Percentiles rank a stretch among this genome's conserved stretches.
phyloP scores from a whole-genome alignment of 352 stramenopile genomes.

The Thraustochytrium sp. region DNA sequence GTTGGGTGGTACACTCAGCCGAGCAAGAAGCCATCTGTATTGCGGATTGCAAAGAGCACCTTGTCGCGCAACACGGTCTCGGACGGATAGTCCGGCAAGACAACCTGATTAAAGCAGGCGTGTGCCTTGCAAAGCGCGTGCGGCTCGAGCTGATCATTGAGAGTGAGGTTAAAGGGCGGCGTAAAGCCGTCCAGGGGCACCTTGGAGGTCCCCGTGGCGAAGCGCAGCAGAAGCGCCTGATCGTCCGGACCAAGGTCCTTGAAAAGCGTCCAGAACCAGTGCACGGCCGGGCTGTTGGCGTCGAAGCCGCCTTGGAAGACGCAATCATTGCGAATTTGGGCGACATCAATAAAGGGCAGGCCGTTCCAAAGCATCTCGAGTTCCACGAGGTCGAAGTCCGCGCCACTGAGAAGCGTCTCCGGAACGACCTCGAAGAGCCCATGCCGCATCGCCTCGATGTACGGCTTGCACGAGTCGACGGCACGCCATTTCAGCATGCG shows the following conservation, averaged over 20 bases:
- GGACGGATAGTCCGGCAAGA: slow-evolving; percentile 94
- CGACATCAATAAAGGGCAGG: slow-evolving; percentile 84
- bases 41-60: slow-evolving; percentile 91
- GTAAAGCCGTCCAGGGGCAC: slow-evolving; percentile 95
- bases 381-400: slow-evolving; percentile 88
- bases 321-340: slow-evolving; percentile 80
- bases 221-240: slow-evolving; percentile 80
- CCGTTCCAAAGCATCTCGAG: slow-evolving; percentile 83
- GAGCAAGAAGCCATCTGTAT: slow-evolving; percentile 70
- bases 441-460: slow-evolving; percentile 77
- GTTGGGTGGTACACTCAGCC: neutral
- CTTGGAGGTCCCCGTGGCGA: slow-evolving; percentile 83
- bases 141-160: slow-evolving; percentile 73
- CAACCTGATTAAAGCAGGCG: slow-evolving; percentile 99
- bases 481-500: slow-evolving; percentile 94
- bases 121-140: slow-evolving; percentile 83
- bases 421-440: slow-evolving; percentile 83
- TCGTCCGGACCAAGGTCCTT: slow-evolving; percentile 81
- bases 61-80: slow-evolving; percentile 95
- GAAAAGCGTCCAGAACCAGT: slow-evolving; percentile 87
- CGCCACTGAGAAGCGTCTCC: slow-evolving; percentile 76
- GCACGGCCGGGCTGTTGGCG: slow-evolving; percentile 73
- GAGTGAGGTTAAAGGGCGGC: slow-evolving; percentile 73
- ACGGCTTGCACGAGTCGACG: slow-evolving; percentile 91
- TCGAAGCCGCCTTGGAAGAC: slow-evolving; percentile 72